phyloP scores from a whole-genome alignment of 805 yeast species.

The Lipomyces sp. region DNA sequence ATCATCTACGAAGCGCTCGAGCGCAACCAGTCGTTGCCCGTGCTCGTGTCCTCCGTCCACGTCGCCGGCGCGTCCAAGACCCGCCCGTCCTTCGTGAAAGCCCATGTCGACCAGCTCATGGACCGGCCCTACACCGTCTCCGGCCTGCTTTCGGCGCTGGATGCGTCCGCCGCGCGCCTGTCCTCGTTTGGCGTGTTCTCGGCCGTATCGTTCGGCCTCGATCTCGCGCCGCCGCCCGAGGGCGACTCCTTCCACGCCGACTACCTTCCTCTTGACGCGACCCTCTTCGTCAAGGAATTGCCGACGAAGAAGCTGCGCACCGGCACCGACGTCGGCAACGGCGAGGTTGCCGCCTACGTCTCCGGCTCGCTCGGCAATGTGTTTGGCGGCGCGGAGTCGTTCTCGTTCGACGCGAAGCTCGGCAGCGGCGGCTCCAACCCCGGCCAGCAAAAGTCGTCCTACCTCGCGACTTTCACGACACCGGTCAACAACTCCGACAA shows the following conservation, averaged over 20 bases:
- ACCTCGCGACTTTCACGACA: constrained; percentile 49
- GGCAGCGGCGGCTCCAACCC: no score
- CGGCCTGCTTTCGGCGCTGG: constrained; percentile 33
- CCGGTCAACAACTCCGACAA: constrained; percentile 49
- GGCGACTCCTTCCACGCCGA: constrained; percentile 14
- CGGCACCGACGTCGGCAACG: constrained; percentile 94
- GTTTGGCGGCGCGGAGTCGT: constrained; percentile 66
- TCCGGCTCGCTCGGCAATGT: constrained; percentile 63
- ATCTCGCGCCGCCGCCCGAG: constrained; percentile 19
- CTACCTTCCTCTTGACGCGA: constrained; percentile 26
- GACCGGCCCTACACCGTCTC: constrained; percentile 30
- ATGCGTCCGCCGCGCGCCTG: constrained; percentile 34
- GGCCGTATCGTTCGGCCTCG: constrained; percentile 31
- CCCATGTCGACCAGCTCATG: constrained; percentile 38
- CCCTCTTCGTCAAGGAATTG: constrained; percentile 37
- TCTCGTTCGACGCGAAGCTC: constrained; percentile 53
- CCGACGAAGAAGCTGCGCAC: constrained; percentile 79
- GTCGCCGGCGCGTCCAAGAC: constrained; percentile 37
- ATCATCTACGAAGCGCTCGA: constrained; percentile 14
- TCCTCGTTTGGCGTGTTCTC: constrained; percentile 35
- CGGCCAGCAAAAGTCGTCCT: constrained; percentile 58
- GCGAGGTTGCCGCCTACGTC: constrained; percentile 93
- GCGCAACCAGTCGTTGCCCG: constrained; percentile 34
- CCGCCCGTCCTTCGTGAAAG: constrained; percentile 33
- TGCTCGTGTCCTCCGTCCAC: constrained; percentile 31